Evolutionary conservation across 2,329 filamentous ascomycete species (phyloP), one percentile per base, ranked within the genome.

Genomic region (Diplodia seriata): DNA sequence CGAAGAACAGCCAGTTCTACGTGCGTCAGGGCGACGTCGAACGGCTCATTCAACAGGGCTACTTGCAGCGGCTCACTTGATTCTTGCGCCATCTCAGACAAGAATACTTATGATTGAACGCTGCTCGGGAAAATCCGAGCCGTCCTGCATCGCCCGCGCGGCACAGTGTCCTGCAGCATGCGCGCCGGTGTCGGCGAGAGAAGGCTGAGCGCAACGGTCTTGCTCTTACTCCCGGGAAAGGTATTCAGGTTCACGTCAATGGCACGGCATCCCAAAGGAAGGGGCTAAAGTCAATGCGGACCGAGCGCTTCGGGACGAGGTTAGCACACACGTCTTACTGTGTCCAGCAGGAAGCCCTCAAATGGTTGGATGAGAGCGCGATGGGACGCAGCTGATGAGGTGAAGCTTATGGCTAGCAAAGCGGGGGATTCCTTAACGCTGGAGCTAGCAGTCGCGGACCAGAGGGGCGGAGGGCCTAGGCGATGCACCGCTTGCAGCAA

Each of bases 1-100:
- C 93, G 47, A 98, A 97, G 81, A 98, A 99, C 80, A 97, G 94
- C 75, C 95, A 99, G 77, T 97, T 99, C 76, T 98, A 96, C 76
- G 95, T 99, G 49, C 88, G 94, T 56, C 93, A 97, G 76, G 94
- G 93, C 29, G 95, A 99, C 80, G 95, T 99, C 7, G 95, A 99
- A 80, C 87, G 94, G 62, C 80, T 99, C 73, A 97, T 99, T 75
- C 88, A 93, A 18, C 94, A 98, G 77, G 95, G 95, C 23, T 99
- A 97, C 81, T 83, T 99, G 71, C 94, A 97, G 79, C 93, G 93
- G 74, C 85, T 99, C 72, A 56, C 68, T 67, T 69, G 63, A 69
- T n/a, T 47, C 57, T 31, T 15, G 14, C n/a, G 15, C 36, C 7
- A 49, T 31, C 3, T 15, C 9, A 49, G 40, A 56, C 29, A 11